Evolutionary conservation across 257 asterid genomes (phyloP).

Genomic region (Misopates orontium): DNA sequence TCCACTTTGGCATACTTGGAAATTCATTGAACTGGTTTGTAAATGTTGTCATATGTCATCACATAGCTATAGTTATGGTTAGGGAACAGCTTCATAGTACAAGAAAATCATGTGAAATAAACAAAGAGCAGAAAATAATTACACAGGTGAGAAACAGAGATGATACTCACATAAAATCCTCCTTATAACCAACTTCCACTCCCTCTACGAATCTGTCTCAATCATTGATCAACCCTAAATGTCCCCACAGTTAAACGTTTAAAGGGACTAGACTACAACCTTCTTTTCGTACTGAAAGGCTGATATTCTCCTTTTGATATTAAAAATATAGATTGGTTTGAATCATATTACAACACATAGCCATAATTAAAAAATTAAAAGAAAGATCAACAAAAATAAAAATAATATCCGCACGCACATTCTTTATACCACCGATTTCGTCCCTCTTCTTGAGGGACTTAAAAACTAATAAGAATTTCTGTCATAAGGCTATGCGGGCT

Average conservation of each 20-base stretch:
- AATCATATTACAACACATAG: neutral
- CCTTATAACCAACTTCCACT: neutral
- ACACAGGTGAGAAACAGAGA: no score
- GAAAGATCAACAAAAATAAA: neutral
- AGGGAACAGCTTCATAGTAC: neutral
- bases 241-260: no score
- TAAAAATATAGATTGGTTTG: neutral
- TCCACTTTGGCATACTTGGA: neutral
- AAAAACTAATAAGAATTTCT: conserved; percentile 17
- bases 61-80: neutral
- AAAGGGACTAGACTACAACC: no score
- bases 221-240: no score
- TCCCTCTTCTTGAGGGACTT: neutral
- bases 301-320: neutral
- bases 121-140: neutral
- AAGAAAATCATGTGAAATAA: neutral
- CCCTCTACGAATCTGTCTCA: neutral
- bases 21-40: conserved; percentile 16
- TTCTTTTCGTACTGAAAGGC: no score
- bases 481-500: conserved; percentile 5
- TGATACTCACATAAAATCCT: neutral
- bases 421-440: neutral
- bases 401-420: neutral
- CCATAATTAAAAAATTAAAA: conserved; percentile 4
- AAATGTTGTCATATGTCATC: conserved; percentile 14